Evolutionary conservation across 1,284 basidiomycete genomes (phyloP).

Genomic region (Trichosporon coremiiforme): DNA sequence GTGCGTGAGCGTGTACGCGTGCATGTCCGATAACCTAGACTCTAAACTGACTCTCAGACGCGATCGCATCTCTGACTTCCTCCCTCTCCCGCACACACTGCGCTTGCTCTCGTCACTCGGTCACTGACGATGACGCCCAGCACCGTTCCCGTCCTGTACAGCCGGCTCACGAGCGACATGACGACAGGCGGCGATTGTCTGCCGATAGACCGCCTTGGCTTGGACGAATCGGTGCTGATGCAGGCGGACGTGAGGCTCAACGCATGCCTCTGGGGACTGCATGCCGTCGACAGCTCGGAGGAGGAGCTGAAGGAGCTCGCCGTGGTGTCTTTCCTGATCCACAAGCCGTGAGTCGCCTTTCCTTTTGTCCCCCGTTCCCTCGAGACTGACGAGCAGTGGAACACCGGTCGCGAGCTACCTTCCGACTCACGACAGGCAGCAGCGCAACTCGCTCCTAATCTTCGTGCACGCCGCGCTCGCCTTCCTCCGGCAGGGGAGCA

Average conservation of each 20-base stretch:
- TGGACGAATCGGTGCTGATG: neutral
- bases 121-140: slow-evolving; percentile 4
- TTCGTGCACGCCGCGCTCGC: neutral
- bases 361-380: no score
- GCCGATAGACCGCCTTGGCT: neutral
- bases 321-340: neutral
- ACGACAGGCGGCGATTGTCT: neutral
- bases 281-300: neutral
- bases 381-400: neutral
- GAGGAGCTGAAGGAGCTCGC: slow-evolving; percentile 11
- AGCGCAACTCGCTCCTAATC: slow-evolving; percentile 6
- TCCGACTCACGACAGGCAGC: neutral
- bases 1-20: no score
- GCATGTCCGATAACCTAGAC: neutral
- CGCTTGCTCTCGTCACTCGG: neutral
- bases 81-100: neutral
- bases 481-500: neutral
- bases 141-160: neutral
- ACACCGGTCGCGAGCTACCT: slow-evolving; percentile 1
- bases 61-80: neutral
- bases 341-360: neutral
- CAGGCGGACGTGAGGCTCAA: neutral
- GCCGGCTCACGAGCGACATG: slow-evolving; percentile 1
- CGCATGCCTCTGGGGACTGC: neutral
- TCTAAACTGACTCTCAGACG: neutral